A percentile compares a stretch with the other conserved stretches of the same genome.
phyloP scores from a whole-genome alignment of 257 asterid genomes.

The Penstemon barbatus region DNA sequence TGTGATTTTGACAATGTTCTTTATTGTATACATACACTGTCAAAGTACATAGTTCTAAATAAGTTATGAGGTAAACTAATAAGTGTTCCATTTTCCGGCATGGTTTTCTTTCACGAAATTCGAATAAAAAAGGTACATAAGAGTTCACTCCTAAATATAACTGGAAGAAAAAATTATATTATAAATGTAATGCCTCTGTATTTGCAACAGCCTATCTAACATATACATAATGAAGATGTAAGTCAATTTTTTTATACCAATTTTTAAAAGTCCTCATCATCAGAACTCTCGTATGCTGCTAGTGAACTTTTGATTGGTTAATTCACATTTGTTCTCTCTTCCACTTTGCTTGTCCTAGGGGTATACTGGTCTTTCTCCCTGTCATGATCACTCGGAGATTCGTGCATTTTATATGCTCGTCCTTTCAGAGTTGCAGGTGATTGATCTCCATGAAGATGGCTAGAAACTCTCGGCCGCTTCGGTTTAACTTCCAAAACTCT shows the following conservation, averaged over 20 bases:
- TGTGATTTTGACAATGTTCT: conserved; percentile 16
- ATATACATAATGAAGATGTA: not conserved
- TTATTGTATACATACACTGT: not conserved
- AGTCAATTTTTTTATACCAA: conserved; percentile 13
- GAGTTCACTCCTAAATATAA: not conserved
- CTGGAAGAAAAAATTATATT: not conserved
- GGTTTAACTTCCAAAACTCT: conserved; percentile 93
- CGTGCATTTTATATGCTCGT: conserved; percentile 37
- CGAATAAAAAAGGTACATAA: not conserved
- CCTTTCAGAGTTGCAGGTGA: conserved; percentile 30
- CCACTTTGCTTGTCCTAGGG: conserved; percentile 31
- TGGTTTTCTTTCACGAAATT: conserved; percentile 1
- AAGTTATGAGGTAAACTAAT: conserved; percentile 3
- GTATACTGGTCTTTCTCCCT: conserved; percentile 36
- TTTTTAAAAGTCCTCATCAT: conserved; percentile 57
- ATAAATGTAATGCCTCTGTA: not conserved
- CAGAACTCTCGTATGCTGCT: conserved; percentile 79
- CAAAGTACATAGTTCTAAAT: not conserved
- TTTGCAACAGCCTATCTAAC: not conserved
- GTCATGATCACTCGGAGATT: conserved; percentile 30
- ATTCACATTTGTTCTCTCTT: conserved; percentile 36
- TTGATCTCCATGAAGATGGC: conserved; percentile 34
- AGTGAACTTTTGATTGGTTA: conserved; percentile 79
- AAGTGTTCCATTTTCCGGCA: not conserved
- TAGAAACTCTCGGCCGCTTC: conserved; percentile 55